Percentiles rank a stretch among this genome's conserved stretches.
Conservation (phyloP, 2,329 filamentous ascomycete species). For the Albophoma yamanashiensis region DNA sequence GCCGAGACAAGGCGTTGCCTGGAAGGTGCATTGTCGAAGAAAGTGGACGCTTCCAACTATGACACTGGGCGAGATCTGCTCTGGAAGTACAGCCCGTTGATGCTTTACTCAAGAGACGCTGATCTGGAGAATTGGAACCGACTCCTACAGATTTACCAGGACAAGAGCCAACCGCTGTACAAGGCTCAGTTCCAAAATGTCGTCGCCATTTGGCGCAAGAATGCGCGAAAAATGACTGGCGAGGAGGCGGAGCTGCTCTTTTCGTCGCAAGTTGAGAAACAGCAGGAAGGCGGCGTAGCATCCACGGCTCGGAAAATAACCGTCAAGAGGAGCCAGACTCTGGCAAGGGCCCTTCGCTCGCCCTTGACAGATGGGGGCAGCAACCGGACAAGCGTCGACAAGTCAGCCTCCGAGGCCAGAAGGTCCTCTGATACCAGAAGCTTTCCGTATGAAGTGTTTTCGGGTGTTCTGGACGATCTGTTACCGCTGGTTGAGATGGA, state of each 20-base stretch:
- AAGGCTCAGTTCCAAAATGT: slow-evolving; percentile 74
- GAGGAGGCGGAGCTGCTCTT: slow-evolving; percentile 84
- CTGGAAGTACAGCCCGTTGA: slow-evolving; percentile 80
- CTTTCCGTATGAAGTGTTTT: slow-evolving; percentile 72
- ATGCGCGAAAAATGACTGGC: slow-evolving; percentile 60
- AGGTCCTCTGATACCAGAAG: slow-evolving; percentile 55
- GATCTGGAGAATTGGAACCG: slow-evolving; percentile 73
- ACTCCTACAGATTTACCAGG: slow-evolving; percentile 70
- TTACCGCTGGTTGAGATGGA: slow-evolving; percentile 79
- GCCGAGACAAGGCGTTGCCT: slow-evolving; percentile 57
- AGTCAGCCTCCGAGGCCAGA: slow-evolving; percentile 49
- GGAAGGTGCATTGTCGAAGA: slow-evolving; percentile 49
- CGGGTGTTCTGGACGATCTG: slow-evolving; percentile 69
- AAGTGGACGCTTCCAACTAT: slow-evolving; percentile 61
- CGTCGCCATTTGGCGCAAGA: slow-evolving; percentile 67
- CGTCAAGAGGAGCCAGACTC: slow-evolving; percentile 84
- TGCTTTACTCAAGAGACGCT: slow-evolving; percentile 81
- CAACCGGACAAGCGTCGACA: slow-evolving; percentile 39
- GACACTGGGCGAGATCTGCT: slow-evolving; percentile 61
- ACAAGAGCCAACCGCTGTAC: slow-evolving; percentile 66
- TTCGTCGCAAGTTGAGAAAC: slow-evolving; percentile 72
- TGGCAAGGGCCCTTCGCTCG: slow-evolving; percentile 62
- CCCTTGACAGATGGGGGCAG: slow-evolving; percentile 51
- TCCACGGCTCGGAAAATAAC: slow-evolving; percentile 80
- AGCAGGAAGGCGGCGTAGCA: slow-evolving; percentile 60